Evolutionary conservation across 179 eudicot genomes (phyloP), one percentile per base, ranked within the genome.

Genomic region (Beta lomatogona): DNA sequence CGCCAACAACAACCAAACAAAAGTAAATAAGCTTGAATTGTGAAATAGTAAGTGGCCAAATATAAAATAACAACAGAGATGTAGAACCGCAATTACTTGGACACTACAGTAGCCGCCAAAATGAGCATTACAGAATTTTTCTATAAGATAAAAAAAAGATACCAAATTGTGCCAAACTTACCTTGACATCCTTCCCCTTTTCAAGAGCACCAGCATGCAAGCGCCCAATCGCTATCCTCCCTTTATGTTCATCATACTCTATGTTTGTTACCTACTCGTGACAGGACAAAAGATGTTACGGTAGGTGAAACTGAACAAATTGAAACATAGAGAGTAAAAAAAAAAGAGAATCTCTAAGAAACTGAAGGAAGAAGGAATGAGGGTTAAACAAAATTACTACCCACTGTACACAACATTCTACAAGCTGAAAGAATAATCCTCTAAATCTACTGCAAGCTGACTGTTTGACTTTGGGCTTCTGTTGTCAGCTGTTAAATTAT

Each of bases 171-270:
- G 74, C 58, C 45, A 73, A 63, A 72, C 88, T 60, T 88, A 94
- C 99, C 92, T 82, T 86, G 74, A 95, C 98, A 85, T 95, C 99
- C 92, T 90, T 79, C 84, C 99, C 99, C 85, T 80, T 92, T 57
- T 86, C 79, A 83, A 95, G 87, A 89, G 74, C 89, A 52, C 99
- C 99, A 59, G 99, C 98, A 91, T 94, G 99, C 86, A 96, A 80
- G 60, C 99, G 98, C 54, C 99, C 99, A 83, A 96, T 91, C 54
- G 93, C 99, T 71, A 96, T 91, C 73, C 95, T 90, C 82, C 99
- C 99, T 87, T 94, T 96, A 80, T 96, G 99, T 82, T 92, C 99
- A 54, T 96, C 99, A 65, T 91, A 92, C 86, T 96, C 99, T 28
- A 89, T 94, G 84, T 87, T 96, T 75, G 98, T 95, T 36, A 87